phyloP scores from a whole-genome alignment of 352 stramenopile species.

The Phytophthora multivora region DNA sequence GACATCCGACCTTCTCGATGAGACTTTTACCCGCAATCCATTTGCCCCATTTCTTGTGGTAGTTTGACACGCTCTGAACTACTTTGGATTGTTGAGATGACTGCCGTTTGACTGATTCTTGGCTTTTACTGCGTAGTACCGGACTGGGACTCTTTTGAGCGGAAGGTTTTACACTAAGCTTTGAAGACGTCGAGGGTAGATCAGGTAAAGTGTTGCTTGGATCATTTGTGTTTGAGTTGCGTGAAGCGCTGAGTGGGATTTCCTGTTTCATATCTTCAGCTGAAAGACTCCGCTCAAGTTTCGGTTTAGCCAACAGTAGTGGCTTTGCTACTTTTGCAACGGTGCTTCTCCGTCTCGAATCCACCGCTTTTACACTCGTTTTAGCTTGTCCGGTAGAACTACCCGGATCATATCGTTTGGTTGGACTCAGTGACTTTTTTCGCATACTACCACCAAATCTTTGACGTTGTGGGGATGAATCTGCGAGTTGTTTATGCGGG shows the following conservation, averaged over 20 bases:
- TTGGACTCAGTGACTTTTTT: constrained; percentile 21
- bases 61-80: constrained; percentile 29
- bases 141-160: neutral
- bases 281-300: constrained; percentile 16
- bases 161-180: too few relatives aligned
- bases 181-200: neutral
- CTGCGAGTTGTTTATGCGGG: neutral
- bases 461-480: neutral
- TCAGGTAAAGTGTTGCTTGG: constrained; percentile 8
- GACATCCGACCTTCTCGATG: constrained; percentile 70
- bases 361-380: constrained; percentile 6
- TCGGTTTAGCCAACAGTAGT: neutral
- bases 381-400: constrained; percentile 4
- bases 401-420: neutral
- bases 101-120: constrained; percentile 9
- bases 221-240: constrained; percentile 5
- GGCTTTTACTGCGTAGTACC: neutral
- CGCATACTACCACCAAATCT: neutral
- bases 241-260: too few relatives aligned
- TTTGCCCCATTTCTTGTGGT: constrained; percentile 68
- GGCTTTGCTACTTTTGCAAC: constrained; percentile 6
- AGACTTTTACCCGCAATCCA: constrained; percentile 53
- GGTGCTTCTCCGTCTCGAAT: constrained; percentile 15
- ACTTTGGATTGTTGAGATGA: constrained; percentile 8
- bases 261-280: constrained; percentile 15